These are phyloP conservation scores for Piper longum DNA, from an alignment of 164 flowering plant species.

Conservation along the genomic window DNA sequence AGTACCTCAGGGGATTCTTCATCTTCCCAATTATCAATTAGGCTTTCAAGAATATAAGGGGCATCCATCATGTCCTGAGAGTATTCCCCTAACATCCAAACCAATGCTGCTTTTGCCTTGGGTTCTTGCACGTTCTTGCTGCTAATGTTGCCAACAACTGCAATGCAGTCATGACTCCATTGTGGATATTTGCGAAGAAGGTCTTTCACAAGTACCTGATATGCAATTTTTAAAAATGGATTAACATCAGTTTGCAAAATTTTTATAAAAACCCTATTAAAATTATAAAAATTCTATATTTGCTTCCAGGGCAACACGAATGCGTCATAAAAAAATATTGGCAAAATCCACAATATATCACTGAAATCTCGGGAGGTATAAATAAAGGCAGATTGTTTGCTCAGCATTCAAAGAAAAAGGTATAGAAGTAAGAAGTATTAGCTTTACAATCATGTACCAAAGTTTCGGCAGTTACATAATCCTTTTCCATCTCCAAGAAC, in stretches of 20 bases:
- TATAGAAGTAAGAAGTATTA: not conserved
- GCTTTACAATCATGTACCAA: slow-evolving; percentile 29
- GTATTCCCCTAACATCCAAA: slow-evolving; percentile 99
- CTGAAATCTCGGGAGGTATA: not conserved
- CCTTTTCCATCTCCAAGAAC: slow-evolving; percentile 99
- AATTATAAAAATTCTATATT: no score
- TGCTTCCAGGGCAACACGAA: not conserved
- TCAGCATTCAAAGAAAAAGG: not conserved
- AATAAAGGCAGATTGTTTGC: not conserved
- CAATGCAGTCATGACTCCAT: slow-evolving; percentile 99
- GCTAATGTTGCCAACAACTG: slow-evolving; percentile 96
- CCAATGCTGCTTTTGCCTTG: slow-evolving; percentile 92
- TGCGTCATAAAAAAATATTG: not conserved
- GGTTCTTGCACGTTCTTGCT: slow-evolving; percentile 93
- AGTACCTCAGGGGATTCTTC: slow-evolving; percentile 85
- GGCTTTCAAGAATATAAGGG: slow-evolving; percentile 77
- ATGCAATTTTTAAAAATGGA: not conserved
- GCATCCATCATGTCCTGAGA: slow-evolving; percentile 94
- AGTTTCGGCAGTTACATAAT: slow-evolving; percentile 96
- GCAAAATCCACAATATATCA: not conserved
- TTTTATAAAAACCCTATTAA: not conserved
- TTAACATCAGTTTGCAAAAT: not conserved
- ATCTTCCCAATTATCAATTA: slow-evolving; percentile 89
- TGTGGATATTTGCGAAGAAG: slow-evolving; percentile 94
- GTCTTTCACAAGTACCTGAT: slow-evolving; percentile 93